Percentiles rank a stretch among this genome's conserved stretches.
Evolutionary conservation across 2,329 filamentous ascomycete genomes (phyloP).

Genomic region (Rutstroemia sydowiana): DNA sequence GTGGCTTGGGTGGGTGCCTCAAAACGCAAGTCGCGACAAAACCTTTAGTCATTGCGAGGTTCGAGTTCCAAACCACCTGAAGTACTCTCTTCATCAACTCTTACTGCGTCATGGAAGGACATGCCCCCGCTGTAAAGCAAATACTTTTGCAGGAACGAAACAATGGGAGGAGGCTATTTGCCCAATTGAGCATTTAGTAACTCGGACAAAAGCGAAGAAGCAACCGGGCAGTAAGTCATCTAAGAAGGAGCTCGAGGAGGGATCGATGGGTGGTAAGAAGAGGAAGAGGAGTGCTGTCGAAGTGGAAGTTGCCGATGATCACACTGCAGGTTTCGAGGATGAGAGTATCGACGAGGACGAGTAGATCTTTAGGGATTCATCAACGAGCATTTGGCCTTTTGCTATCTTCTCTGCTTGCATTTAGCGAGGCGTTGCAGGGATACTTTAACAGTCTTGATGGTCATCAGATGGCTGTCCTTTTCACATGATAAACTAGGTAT

Average conservation of each 20-base stretch:
- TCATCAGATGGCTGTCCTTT: not conserved
- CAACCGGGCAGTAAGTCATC: conserved; percentile 1
- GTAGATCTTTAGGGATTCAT: too few relatives aligned
- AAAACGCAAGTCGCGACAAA: conserved; percentile 38
- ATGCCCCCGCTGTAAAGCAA: conserved; percentile 40
- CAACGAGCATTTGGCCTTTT: too few relatives aligned
- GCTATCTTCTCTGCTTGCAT: not conserved
- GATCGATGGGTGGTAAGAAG: not conserved
- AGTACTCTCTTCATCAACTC: conserved; percentile 48
- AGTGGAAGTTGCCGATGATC: too few relatives aligned
- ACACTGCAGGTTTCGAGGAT: not conserved
- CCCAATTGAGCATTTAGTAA: conserved; percentile 56
- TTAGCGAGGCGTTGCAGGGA: not conserved
- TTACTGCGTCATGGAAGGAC: conserved; percentile 46
- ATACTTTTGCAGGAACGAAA: conserved; percentile 50
- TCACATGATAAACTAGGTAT: not conserved
- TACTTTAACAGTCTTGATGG: not conserved
- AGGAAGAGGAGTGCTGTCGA: not conserved
- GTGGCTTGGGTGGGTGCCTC: conserved; percentile 50
- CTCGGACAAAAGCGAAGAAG: conserved; percentile 47
- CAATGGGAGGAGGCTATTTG: conserved; percentile 55
- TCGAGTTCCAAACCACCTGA: conserved; percentile 43
- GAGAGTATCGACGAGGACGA: not conserved
- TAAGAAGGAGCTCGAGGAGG: not conserved
- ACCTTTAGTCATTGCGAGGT: conserved; percentile 48